Evolutionary conservation across 1,284 basidiomycete species (phyloP), one percentile per base, ranked within the genome.

Genomic region (Volvariella volvacea): DNA sequence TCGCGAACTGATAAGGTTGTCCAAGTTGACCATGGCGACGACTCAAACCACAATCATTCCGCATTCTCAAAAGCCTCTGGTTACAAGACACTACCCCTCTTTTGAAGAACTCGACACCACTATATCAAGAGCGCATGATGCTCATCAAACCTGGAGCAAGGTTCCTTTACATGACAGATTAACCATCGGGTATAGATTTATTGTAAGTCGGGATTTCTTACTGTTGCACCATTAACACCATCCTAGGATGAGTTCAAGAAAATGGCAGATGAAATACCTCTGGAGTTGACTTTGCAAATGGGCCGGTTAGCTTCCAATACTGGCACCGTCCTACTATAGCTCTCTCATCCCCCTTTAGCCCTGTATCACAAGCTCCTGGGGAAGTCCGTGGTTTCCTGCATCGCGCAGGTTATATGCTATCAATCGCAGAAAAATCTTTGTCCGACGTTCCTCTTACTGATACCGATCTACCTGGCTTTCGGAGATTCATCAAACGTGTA

Each of bases 331-430:
- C 25, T 32, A 25, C 15, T 22, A 19, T 9, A 4, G 22, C 31
- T 22, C 31, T 14, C 2, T 36, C n/a, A 36, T 16, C 34, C 34
- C 30, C n/a, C 30, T 9, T 31, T 50, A 92, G 92, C 40, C 92
- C 92, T 0, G 73, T 92, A 32, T 76, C 78, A 0, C 88, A 91
- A 60, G 71, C 72, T 33, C 65, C 79, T 22, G 88, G 89, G 4
- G 94, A 98, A 64, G 71, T 95, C 41, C 73, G 75, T 39, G 91
- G 92, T 1, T 83, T 88, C 30, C 62, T 94, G 19, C 86, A 88
- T 45, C 80, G 93, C 34, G 86, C 90, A 8, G 71, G 78, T 39
- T 89, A 94, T 61, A 80, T 97, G 74, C 71, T 95, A 50, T 82
- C 80, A 47, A 92, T 95, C 55, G 92, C 94, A 1, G 72, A 79